Conservation (phyloP, 768 basidiomycete species). For the Candolleomyces eurysporus region DNA sequence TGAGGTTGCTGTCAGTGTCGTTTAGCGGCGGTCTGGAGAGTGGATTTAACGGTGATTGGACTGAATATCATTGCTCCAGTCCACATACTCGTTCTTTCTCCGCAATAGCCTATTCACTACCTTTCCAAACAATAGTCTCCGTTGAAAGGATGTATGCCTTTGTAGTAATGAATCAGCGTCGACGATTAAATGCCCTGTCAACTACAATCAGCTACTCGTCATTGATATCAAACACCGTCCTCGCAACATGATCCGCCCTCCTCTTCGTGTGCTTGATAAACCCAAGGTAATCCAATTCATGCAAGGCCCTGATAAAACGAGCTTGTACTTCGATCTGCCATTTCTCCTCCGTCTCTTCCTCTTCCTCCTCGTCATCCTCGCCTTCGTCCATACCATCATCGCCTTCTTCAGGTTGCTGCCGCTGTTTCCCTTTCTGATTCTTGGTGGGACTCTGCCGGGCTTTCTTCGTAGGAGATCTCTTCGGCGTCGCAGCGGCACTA, state of each 20-base stretch:
- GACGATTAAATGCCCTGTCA: not conserved
- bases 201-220: not conserved
- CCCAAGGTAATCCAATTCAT: conserved; percentile 80
- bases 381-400: conserved; percentile 25
- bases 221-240: conserved; percentile 59
- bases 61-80: too few species aligned
- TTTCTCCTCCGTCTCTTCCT: conserved; percentile 38
- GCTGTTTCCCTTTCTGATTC: conserved; percentile 25
- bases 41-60: not conserved
- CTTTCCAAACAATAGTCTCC: not conserved
- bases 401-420: conserved; percentile 17
- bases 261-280: conserved; percentile 78
- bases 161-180: not conserved
- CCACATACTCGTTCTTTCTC: too few species aligned
- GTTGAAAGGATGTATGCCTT: not conserved
- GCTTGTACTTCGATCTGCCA: conserved; percentile 71
- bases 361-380: conserved; percentile 27
- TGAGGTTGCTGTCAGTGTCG: too few species aligned
- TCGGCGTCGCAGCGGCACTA: not conserved
- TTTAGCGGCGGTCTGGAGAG: not conserved
- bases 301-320: conserved; percentile 77
- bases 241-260: conserved; percentile 73
- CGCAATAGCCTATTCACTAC: too few species aligned
- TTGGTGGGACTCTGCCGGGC: not conserved
- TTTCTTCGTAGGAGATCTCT: conserved; percentile 9